Evolutionary conservation across 2,329 filamentous ascomycete species (phyloP).

Genomic region (Myriosclerotinia curreyana): DNA sequence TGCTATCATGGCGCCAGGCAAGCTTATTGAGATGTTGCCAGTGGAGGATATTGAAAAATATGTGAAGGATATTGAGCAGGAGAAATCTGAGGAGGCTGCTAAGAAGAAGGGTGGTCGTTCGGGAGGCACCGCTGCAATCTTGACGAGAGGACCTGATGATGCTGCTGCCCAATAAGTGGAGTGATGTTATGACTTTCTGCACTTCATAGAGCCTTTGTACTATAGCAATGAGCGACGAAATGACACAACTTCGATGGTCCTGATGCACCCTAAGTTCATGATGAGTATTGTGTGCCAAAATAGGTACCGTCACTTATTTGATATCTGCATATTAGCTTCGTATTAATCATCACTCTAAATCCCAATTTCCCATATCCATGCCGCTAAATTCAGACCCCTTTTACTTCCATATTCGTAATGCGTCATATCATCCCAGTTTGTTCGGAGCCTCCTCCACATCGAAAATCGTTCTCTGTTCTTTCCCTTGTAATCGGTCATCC

Average conservation of each 20-base stretch:
- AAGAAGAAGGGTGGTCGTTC: constrained; percentile 88
- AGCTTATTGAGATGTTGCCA: constrained; percentile 87
- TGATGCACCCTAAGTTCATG: constrained; percentile 10
- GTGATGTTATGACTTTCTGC: constrained; percentile 26
- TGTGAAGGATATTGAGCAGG: constrained; percentile 98
- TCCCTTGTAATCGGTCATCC: constrained; percentile 70
- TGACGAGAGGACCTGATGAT: constrained; percentile 58
- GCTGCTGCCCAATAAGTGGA: constrained; percentile 28
- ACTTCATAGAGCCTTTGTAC: constrained; percentile 38
- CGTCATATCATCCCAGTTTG: constrained; percentile 61
- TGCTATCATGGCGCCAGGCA: constrained; percentile 92
- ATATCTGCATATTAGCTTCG: constrained; percentile 17
- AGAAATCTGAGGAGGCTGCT: constrained; percentile 98
- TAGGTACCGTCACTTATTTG: neutral
- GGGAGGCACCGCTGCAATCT: constrained; percentile 69
- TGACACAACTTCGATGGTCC: constrained; percentile 9
- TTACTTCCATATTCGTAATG: neutral
- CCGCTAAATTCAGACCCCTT: constrained; percentile 37
- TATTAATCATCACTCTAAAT: neutral
- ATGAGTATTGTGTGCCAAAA: neutral
- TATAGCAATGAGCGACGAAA: constrained; percentile 40
- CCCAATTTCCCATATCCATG: constrained; percentile 23
- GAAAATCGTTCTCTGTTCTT: constrained; percentile 65
- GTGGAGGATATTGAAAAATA: constrained; percentile 95
- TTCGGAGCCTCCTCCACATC: constrained; percentile 72